A percentile compares a stretch with the other conserved stretches of the same genome.
These are phyloP conservation scores for Protea cynaroides DNA, from an alignment of 164 flowering plant species.

Conservation along the genomic window DNA sequence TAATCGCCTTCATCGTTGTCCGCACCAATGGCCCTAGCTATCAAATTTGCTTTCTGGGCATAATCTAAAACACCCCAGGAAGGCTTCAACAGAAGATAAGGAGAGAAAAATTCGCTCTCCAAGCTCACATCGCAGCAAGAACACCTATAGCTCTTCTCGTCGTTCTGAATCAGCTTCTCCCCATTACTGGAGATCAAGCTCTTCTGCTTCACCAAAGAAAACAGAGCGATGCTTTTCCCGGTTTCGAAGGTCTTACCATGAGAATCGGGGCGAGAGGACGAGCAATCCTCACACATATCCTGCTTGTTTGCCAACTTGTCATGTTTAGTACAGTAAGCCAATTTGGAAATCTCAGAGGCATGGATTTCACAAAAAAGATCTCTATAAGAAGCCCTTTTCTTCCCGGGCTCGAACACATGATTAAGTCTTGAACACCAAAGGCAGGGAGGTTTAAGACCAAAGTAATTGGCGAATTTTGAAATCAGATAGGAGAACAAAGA, in stretches of 20 bases:
- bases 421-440: slow-evolving; percentile 16
- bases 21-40: slow-evolving; percentile 14
- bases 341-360: slow-evolving; percentile 8
- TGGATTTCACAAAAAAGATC: slow-evolving; percentile 12
- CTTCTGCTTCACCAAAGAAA: slow-evolving; percentile 38
- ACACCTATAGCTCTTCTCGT: slow-evolving; percentile 37
- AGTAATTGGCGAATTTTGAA: slow-evolving; percentile 9
- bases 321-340: slow-evolving; percentile 11
- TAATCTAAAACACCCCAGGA: slow-evolving; percentile 51
- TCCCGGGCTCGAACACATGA: slow-evolving; percentile 11
- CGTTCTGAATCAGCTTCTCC: slow-evolving; percentile 25
- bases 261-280: not conserved
- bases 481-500: slow-evolving; percentile 15
- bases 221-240: slow-evolving; percentile 22
- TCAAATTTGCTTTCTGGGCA: slow-evolving; percentile 38
- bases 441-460: slow-evolving; percentile 18
- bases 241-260: slow-evolving; percentile 1
- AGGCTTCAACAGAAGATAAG: slow-evolving; percentile 44
- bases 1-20: slow-evolving; percentile 19
- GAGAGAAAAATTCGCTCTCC: slow-evolving; percentile 26
- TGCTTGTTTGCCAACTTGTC: slow-evolving; percentile 1
- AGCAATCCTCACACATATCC: slow-evolving; percentile 15
- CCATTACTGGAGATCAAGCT: slow-evolving; percentile 28
- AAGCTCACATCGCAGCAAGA: slow-evolving; percentile 63
- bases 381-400: not conserved